Conservation (phyloP, 352 stramenopile genomes). For the Phytophthora ramorum region DNA sequence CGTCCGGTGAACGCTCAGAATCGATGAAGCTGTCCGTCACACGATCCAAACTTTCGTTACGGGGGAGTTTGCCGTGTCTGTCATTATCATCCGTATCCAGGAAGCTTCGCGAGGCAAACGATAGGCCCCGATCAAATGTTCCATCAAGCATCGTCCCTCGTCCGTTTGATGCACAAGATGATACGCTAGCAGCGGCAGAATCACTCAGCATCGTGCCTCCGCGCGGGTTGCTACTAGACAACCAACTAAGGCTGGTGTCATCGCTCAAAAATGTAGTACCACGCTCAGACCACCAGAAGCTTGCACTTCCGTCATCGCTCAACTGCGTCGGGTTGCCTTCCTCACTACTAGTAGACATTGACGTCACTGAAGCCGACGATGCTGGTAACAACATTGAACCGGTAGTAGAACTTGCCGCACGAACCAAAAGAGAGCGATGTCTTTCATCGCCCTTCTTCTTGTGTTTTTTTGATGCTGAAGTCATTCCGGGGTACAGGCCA, state of each 20-base stretch:
- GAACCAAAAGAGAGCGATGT: conserved; percentile 34
- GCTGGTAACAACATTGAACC: conserved; percentile 34
- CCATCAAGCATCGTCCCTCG: conserved; percentile 37
- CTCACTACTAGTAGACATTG: conserved; percentile 32
- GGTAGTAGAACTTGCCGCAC: conserved; percentile 35
- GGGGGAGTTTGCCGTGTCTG: conserved; percentile 13
- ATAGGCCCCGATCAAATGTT: conserved; percentile 39
- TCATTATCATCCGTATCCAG: conserved; percentile 37
- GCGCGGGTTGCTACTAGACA: conserved; percentile 37
- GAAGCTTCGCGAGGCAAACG: conserved; percentile 42
- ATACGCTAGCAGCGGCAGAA: conserved; percentile 28
- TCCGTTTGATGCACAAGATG: conserved; percentile 42
- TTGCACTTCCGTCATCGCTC: conserved; percentile 49
- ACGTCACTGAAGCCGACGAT: conserved; percentile 32
- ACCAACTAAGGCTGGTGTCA: conserved; percentile 47
- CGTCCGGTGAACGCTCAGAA: conserved; percentile 9
- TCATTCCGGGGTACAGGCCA: conserved; percentile 57
- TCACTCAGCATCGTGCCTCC: conserved; percentile 48
- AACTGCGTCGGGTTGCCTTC: conserved; percentile 41
- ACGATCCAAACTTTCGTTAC: conserved; percentile 13
- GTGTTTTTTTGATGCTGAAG: conserved; percentile 29
- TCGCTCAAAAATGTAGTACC: conserved; percentile 47
- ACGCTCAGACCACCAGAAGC: conserved; percentile 58
- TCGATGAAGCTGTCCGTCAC: conserved; percentile 3
- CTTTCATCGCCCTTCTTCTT: conserved; percentile 32